Percentiles rank a stretch among this genome's conserved stretches.
These are phyloP conservation scores for Acorus calamus DNA, from an alignment of 106 monocot species.

Conservation along the genomic window DNA sequence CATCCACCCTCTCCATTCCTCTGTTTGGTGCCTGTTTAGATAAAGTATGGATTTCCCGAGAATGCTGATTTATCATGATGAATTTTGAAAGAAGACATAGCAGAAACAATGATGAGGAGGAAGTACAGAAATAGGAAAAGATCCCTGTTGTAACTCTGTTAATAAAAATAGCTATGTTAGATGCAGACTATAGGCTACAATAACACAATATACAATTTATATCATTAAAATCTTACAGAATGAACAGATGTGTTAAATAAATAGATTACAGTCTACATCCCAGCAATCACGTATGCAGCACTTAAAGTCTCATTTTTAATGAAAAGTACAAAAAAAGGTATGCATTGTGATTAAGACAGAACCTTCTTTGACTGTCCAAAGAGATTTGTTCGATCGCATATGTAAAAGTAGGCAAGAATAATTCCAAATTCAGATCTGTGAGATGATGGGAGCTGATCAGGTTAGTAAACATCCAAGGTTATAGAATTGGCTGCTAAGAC, in stretches of 20 bases:
- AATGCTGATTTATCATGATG: constrained; percentile 85
- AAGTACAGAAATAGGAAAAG: no score
- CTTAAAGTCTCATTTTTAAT: no score
- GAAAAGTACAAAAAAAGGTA: no score
- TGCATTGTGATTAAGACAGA: not conserved
- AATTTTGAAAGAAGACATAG: constrained; percentile 74
- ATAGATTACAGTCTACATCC: not conserved
- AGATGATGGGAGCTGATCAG: constrained; percentile 5
- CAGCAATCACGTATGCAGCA: no score
- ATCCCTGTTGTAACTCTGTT: no score
- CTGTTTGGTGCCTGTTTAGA: constrained; percentile 92
- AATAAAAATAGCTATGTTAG: no score
- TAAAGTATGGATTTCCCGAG: constrained; percentile 83
- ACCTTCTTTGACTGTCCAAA: constrained; percentile 83
- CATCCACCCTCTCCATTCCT: constrained; percentile 99
- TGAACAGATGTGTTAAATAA: constrained; percentile 5
- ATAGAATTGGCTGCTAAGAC: not conserved
- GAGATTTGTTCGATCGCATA: constrained; percentile 82
- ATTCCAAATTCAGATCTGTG: constrained; percentile 91
- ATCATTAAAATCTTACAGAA: no score
- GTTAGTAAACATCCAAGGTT: constrained; percentile 1
- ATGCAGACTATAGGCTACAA: no score
- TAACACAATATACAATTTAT: no score
- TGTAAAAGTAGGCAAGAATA: constrained; percentile 65
- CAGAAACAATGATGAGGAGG: constrained; percentile 78